phyloP scores from a whole-genome alignment of 2,329 filamentous ascomycete genomes.

The Apiospora arundinis region DNA sequence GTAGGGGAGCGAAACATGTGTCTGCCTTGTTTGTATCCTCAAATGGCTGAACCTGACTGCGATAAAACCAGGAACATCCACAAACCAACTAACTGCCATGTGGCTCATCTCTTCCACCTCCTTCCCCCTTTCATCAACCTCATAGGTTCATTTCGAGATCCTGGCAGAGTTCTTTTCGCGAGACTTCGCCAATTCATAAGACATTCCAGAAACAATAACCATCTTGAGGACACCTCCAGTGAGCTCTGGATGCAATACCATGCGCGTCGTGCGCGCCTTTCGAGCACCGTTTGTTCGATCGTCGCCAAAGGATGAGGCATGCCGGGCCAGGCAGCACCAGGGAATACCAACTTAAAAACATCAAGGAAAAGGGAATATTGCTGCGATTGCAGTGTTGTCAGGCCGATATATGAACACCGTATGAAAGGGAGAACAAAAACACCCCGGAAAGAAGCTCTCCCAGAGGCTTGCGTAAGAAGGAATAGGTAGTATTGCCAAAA shows the following conservation, averaged over 20 bases:
- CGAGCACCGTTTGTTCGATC: neutral
- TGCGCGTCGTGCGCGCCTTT: neutral
- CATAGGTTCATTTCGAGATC: neutral
- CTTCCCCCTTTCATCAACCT: neutral
- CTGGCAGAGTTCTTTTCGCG: neutral
- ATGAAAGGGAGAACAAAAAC: conserved; percentile 11
- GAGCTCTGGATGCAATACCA: neutral
- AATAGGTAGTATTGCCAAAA: conserved; percentile 21
- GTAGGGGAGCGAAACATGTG: neutral
- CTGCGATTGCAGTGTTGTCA: conserved; percentile 9
- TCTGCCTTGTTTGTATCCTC: neutral
- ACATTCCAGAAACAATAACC: conserved; percentile 2
- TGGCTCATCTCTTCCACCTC: neutral
- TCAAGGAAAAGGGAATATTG: conserved; percentile 9
- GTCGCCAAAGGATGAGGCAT: neutral
- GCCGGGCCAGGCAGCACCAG: neutral
- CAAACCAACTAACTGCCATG: neutral
- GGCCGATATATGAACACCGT: conserved; percentile 5
- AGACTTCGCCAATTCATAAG: conserved; percentile 9
- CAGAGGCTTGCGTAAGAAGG: conserved; percentile 5
- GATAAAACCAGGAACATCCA: conserved; percentile 2
- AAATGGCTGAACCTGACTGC: neutral
- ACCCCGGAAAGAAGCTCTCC: conserved; percentile 9
- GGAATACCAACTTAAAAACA: neutral
- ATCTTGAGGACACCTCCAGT: neutral